phyloP scores from a whole-genome alignment of 768 basidiomycete species.

The Calvatia gigantea region DNA sequence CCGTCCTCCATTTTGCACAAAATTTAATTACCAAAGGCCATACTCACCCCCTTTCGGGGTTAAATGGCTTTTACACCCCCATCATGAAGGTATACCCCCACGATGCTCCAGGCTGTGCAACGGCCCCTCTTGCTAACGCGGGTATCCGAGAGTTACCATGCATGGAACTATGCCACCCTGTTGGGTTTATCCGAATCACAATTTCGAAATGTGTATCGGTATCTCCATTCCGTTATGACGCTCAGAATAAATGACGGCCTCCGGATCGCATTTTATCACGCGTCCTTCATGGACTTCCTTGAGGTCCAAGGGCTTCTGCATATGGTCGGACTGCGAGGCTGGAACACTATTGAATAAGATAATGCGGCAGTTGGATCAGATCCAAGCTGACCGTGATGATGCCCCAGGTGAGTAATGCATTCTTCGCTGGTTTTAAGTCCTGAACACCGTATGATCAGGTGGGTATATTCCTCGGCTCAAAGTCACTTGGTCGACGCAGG shows the following conservation, averaged over 20 bases:
- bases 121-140: not conserved
- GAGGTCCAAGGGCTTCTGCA: not conserved
- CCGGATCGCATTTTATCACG: not conserved
- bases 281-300: not conserved
- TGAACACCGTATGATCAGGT: no score
- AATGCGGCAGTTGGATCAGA: no score
- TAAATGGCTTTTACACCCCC: not conserved
- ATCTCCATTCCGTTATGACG: not conserved
- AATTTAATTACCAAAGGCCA: not conserved
- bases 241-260: not conserved
- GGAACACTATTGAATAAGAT: no score
- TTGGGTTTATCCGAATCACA: not conserved
- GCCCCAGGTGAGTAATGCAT: no score
- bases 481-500: no score
- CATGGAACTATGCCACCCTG: not conserved
- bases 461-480: no score
- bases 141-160: not conserved
- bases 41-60: not conserved
- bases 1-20: not conserved
- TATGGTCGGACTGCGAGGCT: not conserved
- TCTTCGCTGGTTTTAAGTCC: no score
- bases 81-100: not conserved
- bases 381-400: no score
- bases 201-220: not conserved
- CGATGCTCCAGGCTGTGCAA: not conserved